Evolutionary conservation across 345 rosid genomes (phyloP).

Genomic region (Durio zibethinus): DNA sequence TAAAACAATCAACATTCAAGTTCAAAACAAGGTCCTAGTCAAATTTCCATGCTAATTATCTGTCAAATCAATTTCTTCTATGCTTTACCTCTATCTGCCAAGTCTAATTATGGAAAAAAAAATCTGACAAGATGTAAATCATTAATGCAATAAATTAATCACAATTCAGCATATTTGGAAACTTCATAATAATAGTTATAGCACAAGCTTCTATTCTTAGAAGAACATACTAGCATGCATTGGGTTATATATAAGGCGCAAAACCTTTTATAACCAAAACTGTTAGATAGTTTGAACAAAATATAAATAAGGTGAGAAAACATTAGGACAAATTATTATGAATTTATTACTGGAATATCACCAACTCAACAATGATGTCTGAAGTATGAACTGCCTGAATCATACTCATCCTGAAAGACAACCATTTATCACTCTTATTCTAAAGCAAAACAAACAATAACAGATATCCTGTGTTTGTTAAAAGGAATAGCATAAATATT

Average conservation of each 20-base stretch:
- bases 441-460: background rate
- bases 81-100: background rate
- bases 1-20: background rate
- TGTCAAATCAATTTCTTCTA: background rate
- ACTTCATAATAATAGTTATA: background rate
- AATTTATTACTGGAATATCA: background rate
- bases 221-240: background rate
- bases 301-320: background rate
- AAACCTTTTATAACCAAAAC: background rate
- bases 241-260: background rate
- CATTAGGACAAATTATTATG: background rate
- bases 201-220: background rate
- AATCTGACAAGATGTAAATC: background rate
- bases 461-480: background rate
- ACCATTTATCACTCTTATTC: background rate
- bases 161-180: background rate
- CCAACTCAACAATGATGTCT: background rate
- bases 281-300: background rate
- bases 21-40: background rate
- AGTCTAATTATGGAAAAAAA: background rate
- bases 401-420: background rate
- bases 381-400: background rate
- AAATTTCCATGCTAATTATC: background rate
- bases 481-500: background rate
- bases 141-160: background rate